These are phyloP conservation scores for Pistacia vera DNA, from an alignment of 345 rosid genomes.

Conservation along the genomic window DNA sequence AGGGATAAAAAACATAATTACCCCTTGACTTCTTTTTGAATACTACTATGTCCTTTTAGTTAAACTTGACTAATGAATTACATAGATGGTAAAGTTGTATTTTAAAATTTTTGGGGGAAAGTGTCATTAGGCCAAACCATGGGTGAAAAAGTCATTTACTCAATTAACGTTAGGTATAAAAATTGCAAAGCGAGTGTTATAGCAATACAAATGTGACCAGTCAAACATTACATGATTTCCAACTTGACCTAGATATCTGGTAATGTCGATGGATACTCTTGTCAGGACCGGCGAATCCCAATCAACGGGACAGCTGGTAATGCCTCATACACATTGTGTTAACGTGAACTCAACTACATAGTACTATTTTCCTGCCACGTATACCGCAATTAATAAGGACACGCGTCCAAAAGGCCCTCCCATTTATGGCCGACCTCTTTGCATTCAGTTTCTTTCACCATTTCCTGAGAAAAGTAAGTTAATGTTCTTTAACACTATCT, in stretches of 20 bases:
- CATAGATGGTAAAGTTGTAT: too few relatives aligned
- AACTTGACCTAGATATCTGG: slow-evolving; percentile 7
- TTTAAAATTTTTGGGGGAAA: too few relatives aligned
- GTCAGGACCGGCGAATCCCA: neutral
- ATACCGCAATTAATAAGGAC: neutral
- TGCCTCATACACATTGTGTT: neutral
- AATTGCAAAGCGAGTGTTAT: too few relatives aligned
- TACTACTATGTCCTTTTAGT: too few relatives aligned
- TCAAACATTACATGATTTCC: too few relatives aligned
- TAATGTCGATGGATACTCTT: neutral
- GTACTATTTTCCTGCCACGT: neutral
- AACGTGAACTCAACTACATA: slow-evolving; percentile 18
- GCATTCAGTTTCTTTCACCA: slow-evolving; percentile 34
- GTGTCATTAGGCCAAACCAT: too few relatives aligned
- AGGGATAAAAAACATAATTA: too few relatives aligned
- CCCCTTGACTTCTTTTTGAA: too few relatives aligned
- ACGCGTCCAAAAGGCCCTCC: neutral
- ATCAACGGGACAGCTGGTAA: slow-evolving; percentile 13
- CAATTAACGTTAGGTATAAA: too few relatives aligned
- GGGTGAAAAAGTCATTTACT: too few relatives aligned
- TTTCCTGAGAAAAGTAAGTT: slow-evolving; percentile 17
- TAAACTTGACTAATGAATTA: too few relatives aligned
- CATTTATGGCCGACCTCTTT: neutral
- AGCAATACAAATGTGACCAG: too few relatives aligned
- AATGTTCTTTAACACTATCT: neutral